These are phyloP conservation scores for Blumeria graminis DNA, from an alignment of 2,329 filamentous ascomycete species.

Conservation along the genomic window DNA sequence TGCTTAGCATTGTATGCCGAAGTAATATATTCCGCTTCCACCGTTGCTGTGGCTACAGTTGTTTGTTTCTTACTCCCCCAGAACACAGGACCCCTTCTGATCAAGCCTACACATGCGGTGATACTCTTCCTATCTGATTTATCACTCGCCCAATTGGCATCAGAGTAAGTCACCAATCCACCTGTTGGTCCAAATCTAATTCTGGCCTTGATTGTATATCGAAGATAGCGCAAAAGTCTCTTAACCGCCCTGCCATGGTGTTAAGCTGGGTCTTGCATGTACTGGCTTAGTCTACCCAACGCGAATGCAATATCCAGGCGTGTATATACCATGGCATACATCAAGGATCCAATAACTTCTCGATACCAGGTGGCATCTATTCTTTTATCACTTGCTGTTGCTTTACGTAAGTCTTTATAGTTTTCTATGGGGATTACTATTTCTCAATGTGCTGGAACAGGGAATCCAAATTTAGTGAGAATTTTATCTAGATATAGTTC, in stretches of 20 bases:
- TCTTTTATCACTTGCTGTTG: neutral
- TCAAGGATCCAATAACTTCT: neutral
- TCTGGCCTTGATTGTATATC: neutral
- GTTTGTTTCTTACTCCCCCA: neutral
- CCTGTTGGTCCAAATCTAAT: neutral
- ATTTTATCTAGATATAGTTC: too few relatives aligned
- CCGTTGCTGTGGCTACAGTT: neutral
- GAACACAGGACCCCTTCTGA: neutral
- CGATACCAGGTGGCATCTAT: neutral
- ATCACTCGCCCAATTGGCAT: neutral
- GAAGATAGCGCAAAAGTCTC: neutral
- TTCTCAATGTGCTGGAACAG: neutral
- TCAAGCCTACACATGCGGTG: neutral
- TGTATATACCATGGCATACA: neutral
- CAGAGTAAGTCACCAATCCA: neutral
- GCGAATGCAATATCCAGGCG: neutral
- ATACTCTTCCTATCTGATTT: neutral
- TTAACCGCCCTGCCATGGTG: neutral
- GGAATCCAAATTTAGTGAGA: neutral
- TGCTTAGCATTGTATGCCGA: neutral
- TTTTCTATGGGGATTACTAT: neutral
- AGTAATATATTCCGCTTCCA: neutral
- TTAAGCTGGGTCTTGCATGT: neutral
- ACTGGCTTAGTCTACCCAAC: neutral
- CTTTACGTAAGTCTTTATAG: neutral